A percentile compares a stretch with the other conserved stretches of the same genome.
Evolutionary conservation across 2,329 filamentous ascomycete genomes (phyloP).

Genomic region (Hortaea sp.): DNA sequence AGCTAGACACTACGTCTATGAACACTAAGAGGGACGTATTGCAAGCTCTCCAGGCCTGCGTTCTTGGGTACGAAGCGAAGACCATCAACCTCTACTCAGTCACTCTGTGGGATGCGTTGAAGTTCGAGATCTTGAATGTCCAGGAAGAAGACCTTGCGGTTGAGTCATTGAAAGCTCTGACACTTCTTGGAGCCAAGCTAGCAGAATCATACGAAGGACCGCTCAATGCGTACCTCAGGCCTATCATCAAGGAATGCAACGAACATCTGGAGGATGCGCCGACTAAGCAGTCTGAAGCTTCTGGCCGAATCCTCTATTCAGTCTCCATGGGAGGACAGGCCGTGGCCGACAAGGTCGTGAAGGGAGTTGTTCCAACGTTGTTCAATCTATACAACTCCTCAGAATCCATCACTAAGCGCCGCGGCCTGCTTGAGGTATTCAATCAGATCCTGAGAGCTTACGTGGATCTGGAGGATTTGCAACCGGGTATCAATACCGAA

Average conservation of each 20-base stretch:
- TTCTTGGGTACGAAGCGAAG: constrained; percentile 47
- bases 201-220: constrained; percentile 39
- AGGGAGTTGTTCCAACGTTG: constrained; percentile 47
- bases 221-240: constrained; percentile 45
- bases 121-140: constrained; percentile 58
- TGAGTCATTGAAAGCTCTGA: constrained; percentile 46
- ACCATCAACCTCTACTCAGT: constrained; percentile 54
- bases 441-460: constrained; percentile 50
- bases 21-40: constrained; percentile 62
- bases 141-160: constrained; percentile 57
- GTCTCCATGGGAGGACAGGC: constrained; percentile 45
- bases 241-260: constrained; percentile 57
- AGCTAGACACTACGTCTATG: constrained; percentile 57
- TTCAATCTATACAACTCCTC: constrained; percentile 52
- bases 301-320: constrained; percentile 50
- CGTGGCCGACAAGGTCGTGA: constrained; percentile 46
- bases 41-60: constrained; percentile 51
- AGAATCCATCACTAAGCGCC: constrained; percentile 51
- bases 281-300: constrained; percentile 57
- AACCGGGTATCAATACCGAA: constrained; percentile 22
- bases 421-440: constrained; percentile 52
- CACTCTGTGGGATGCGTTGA: constrained; percentile 57
- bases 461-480: constrained; percentile 40
- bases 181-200: constrained; percentile 46
- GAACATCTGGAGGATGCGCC: constrained; percentile 59